Conservation (phyloP, 345 rosid genomes). For the Melaleuca quinquenervia region DNA sequence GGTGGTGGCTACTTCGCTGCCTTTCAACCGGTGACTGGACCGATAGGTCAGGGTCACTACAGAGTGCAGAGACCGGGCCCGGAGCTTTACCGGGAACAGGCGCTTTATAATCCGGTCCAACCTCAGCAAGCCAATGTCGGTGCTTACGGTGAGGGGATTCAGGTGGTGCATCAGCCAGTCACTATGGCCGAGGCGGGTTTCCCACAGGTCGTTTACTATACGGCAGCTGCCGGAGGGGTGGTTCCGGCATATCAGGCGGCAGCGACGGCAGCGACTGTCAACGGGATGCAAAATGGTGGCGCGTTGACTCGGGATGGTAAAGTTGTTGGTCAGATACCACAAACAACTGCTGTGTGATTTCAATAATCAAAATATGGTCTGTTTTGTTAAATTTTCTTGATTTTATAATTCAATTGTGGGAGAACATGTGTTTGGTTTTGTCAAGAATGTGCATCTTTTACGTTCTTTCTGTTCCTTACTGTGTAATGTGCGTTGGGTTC, state of each 20-base stretch:
- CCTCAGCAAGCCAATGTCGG: slow-evolving; percentile 8
- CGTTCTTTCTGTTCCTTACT: neutral
- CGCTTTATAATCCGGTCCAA: slow-evolving; percentile 16
- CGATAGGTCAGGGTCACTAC: slow-evolving; percentile 24
- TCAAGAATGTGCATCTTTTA: neutral
- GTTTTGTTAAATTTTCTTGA: neutral
- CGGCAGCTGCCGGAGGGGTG: slow-evolving; percentile 7
- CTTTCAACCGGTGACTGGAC: slow-evolving; percentile 21
- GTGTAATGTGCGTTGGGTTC: neutral
- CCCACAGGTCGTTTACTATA: slow-evolving; percentile 34
- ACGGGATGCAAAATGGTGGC: slow-evolving; percentile 18
- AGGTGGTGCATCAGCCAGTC: slow-evolving; percentile 7
- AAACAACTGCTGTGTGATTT: neutral
- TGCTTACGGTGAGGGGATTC: slow-evolving; percentile 9
- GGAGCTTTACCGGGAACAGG: slow-evolving; percentile 30
- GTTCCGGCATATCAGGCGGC: slow-evolving; percentile 18
- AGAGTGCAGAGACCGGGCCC: slow-evolving; percentile 31
- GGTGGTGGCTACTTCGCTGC: slow-evolving; percentile 10
- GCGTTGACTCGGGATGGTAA: slow-evolving; percentile 26
- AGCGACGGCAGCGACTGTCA: neutral
- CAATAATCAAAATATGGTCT: neutral
- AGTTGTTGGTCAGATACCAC: neutral
- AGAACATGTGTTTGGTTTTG: neutral
- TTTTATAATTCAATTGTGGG: neutral
- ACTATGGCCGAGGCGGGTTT: slow-evolving; percentile 21